Percentiles rank a stretch among this genome's conserved stretches.
Conservation (phyloP, 192 early-diverging fungal species). For the Mortierella antarctica region DNA sequence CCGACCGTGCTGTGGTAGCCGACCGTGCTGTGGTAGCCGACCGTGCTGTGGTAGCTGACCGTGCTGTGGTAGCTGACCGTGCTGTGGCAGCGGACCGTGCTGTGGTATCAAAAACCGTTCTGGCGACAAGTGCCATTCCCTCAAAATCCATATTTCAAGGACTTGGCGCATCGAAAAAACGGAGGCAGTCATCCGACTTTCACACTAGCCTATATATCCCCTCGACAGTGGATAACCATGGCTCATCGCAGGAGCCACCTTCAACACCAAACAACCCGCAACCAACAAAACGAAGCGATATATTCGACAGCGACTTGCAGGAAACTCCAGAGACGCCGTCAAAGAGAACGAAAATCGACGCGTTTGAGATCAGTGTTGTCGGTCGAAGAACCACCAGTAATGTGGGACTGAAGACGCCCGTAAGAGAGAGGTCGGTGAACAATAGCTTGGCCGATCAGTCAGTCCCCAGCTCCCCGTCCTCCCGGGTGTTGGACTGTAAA, state of each 20-base stretch:
- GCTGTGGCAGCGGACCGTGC: not conserved
- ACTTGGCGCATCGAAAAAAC: slow-evolving; percentile 28
- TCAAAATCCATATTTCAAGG: slow-evolving; percentile 1
- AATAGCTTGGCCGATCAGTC: not conserved
- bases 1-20: no score
- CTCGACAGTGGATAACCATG: no score
- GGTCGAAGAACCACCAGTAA: no score
- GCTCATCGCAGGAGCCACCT: no score
- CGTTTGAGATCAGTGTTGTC: not conserved
- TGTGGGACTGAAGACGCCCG: no score
- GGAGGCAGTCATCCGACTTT: slow-evolving; percentile 41
- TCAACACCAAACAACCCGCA: not conserved
- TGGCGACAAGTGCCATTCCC: not conserved
- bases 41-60: not conserved
- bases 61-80: not conserved
- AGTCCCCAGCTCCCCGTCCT: not conserved
- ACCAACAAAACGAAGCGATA: not conserved
- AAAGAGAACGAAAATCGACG: slow-evolving; percentile 3
- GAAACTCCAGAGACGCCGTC: not conserved
- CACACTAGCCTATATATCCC: not conserved
- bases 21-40: no score
- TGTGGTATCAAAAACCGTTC: not conserved
- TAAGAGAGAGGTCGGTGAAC: slow-evolving; percentile 5
- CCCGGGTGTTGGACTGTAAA: not conserved
- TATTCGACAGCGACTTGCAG: not conserved